Percentiles rank a stretch among this genome's conserved stretches.
These are phyloP conservation scores for Syncephalastrum sp. DNA, from an alignment of 371 early-diverging fungal genomes.

Conservation along the genomic window DNA sequence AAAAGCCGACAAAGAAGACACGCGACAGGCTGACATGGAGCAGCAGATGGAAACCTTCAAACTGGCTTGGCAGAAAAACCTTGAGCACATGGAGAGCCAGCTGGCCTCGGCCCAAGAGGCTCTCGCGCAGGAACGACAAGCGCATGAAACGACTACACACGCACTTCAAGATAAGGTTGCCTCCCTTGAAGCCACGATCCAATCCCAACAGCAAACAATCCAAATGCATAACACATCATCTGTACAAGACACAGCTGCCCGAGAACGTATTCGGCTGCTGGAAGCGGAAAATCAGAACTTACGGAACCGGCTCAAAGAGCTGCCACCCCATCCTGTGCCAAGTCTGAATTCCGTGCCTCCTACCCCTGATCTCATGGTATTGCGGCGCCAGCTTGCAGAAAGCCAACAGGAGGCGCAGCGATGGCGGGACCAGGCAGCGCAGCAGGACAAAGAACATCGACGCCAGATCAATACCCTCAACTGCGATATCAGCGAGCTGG, in stretches of 20 bases:
- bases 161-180: background rate
- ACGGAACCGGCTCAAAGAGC: constrained; percentile 1
- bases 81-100: constrained; percentile 45
- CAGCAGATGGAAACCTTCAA: constrained; percentile 41
- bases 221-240: constrained; percentile 23
- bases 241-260: constrained; percentile 27
- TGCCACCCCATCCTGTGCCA: constrained; percentile 2
- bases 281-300: background rate
- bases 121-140: constrained; percentile 30
- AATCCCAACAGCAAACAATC: constrained; percentile 29
- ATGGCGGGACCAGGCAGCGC: constrained; percentile 21
- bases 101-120: constrained; percentile 31
- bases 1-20: constrained; percentile 41
- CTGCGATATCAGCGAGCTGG: constrained; percentile 60
- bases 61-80: constrained; percentile 53
- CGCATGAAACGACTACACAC: constrained; percentile 25
- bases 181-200: constrained; percentile 23
- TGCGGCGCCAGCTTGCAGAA: too few species aligned
- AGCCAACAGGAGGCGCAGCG: too few species aligned
- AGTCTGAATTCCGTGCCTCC: too few species aligned
- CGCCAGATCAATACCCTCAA: constrained; percentile 48
- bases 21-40: constrained; percentile 26
- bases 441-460: constrained; percentile 51
- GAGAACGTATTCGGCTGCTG: constrained; percentile 23
- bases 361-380: too few species aligned